phyloP scores from a whole-genome alignment of 768 basidiomycete genomes.

The Tephrocybe sp. region DNA sequence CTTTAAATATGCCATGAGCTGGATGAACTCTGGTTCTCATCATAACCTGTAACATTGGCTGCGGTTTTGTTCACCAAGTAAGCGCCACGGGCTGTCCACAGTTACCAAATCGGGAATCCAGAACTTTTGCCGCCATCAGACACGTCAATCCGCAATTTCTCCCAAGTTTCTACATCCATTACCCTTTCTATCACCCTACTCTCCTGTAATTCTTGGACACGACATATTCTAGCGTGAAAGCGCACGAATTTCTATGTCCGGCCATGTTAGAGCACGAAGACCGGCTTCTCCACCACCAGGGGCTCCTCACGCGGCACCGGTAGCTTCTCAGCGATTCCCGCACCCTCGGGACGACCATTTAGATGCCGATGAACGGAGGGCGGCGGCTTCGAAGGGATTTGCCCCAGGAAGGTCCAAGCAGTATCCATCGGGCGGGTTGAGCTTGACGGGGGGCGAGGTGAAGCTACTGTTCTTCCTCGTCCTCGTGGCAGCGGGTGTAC shows the following conservation, averaged over 20 bases:
- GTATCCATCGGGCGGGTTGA: conserved; percentile 59
- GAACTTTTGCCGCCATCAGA: conserved; percentile 12
- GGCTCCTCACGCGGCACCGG: conserved; percentile 34
- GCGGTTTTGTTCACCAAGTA: too few species aligned
- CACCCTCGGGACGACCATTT: conserved; percentile 62
- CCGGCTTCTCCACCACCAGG: conserved; percentile 67
- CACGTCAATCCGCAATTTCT: conserved; percentile 18
- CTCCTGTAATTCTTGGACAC: conserved; percentile 7
- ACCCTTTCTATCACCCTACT: conserved; percentile 3
- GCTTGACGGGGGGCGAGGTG: conserved; percentile 71
- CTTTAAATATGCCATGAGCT: too few species aligned
- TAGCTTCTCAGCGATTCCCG: conserved; percentile 58
- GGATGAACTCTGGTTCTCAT: too few species aligned
- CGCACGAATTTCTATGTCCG: conserved; percentile 34
- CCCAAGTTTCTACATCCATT: conserved; percentile 4
- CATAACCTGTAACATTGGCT: too few species aligned
- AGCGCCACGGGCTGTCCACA: background rate
- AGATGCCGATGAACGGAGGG: conserved; percentile 73
- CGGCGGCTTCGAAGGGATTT: conserved; percentile 67
- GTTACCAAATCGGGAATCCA: conserved; percentile 1
- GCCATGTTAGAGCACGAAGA: conserved; percentile 63
- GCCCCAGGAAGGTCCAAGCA: conserved; percentile 47
- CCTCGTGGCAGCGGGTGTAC: conserved; percentile 74
- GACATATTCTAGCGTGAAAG: conserved; percentile 12
- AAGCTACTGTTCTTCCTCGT: conserved; percentile 68